Evolutionary conservation across 2,329 filamentous ascomycete species (phyloP), one percentile per base, ranked within the genome.

Genomic region (Emmonsia crescens): DNA sequence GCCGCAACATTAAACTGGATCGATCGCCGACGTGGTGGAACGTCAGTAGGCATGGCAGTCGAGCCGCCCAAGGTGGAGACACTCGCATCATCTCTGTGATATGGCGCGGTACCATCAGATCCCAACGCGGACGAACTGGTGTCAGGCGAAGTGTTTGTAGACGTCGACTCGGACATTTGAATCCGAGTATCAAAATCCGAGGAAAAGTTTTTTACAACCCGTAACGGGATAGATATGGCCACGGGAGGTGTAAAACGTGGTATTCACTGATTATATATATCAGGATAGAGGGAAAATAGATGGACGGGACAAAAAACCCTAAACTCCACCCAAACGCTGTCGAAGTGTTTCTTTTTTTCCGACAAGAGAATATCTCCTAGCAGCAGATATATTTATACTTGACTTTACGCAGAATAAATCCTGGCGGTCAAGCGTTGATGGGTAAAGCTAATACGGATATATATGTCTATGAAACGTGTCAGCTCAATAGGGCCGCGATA

Each of bases 1-100:
- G 64, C 60, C 19, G 67, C 70, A 42, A 74, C 65, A 57, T 70
- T 72, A 63, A 76, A 77, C 61, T 76, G 74, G 51, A 76, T 75
- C 8, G 75, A 76, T 59, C 69, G 72, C 46, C 72, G 68, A 12
- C 72, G 70, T 9, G 69, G 64, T 21, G 21, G 48, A 55, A 67
- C 67, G 19, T 70, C 69, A 46, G 66, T 65, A 27, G 65, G 60
- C 36, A 57, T 29, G 12, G 55, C 38, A 33, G 21, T 46, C 24
- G 55, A 57, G 38, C 55, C 55, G 27, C 40, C 40, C 14, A 31
- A 57, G 19, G 55, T 57, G n/a, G 27, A 57, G 19, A 46, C 40
- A 57, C 55, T 57, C n/a, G 55, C 24, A 38, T 61, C 57, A 24
- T 52, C 57, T 27, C 33, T 27, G 21, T 60, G 57, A 1, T 6